Conservation (phyloP, 1,284 basidiomycete genomes). For the Ceratobasidium sp. region DNA sequence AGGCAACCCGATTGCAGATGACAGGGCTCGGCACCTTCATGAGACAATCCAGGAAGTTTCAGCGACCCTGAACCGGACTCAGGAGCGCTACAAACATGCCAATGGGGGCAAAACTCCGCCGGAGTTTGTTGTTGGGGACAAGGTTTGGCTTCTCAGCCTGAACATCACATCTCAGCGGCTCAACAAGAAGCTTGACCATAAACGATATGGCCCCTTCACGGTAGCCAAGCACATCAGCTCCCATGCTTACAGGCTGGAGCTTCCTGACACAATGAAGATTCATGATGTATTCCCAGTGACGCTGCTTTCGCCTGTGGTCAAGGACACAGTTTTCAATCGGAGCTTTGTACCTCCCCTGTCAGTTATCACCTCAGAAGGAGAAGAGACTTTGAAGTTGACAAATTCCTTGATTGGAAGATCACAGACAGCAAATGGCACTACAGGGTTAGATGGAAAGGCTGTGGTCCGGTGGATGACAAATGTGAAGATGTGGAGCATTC, state of each 20-base stretch:
- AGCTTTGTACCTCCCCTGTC: background rate
- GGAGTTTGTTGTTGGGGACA: background rate
- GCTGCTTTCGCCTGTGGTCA: background rate
- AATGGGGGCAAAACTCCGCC: background rate
- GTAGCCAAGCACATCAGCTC: background rate
- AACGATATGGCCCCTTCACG: slow-evolving; percentile 10
- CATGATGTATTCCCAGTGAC: slow-evolving; percentile 9
- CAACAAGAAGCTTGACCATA: slow-evolving; percentile 18
- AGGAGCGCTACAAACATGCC: background rate
- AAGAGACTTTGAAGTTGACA: background rate
- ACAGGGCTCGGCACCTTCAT: background rate
- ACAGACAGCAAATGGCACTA: background rate
- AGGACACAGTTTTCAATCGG: background rate
- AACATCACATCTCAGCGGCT: background rate
- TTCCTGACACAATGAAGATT: background rate
- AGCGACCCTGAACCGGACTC: background rate
- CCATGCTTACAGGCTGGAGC: no score
- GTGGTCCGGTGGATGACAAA: background rate
- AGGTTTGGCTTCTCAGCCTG: background rate
- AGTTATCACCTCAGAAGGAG: background rate
- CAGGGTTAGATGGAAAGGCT: slow-evolving; percentile 21
- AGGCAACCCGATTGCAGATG: background rate
- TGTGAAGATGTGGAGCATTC: background rate
- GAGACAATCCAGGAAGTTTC: background rate
- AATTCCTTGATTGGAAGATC: background rate